These are phyloP conservation scores for Lentinula detonsa DNA, from an alignment of 768 basidiomycete species.

Conservation along the genomic window DNA sequence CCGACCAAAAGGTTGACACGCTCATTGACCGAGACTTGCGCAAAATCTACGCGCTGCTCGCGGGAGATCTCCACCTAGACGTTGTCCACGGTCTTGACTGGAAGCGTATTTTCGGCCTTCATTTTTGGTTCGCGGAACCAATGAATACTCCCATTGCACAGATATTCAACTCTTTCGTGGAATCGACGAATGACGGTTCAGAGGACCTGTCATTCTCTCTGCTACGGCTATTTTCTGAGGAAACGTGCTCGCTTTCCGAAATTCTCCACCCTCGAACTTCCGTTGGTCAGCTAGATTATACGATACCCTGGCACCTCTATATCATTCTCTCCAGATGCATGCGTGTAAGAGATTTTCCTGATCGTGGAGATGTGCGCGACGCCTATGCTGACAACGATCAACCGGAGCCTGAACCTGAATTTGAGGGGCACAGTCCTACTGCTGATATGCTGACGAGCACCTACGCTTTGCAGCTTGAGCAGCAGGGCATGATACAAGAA, in stretches of 20 bases:
- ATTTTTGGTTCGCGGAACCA: slow-evolving; percentile 81
- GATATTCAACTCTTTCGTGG: slow-evolving; percentile 59
- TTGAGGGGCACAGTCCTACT: slow-evolving; percentile 75
- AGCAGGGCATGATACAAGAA: slow-evolving; percentile 73
- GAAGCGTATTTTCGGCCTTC: slow-evolving; percentile 89
- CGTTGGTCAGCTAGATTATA: slow-evolving; percentile 71
- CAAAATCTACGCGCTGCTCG: slow-evolving; percentile 78
- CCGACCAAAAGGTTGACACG: slow-evolving; percentile 63
- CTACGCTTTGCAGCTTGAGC: slow-evolving; percentile 87
- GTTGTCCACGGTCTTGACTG: slow-evolving; percentile 80
- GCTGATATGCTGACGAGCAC: slow-evolving; percentile 79
- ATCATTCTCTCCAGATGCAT: slow-evolving; percentile 81
- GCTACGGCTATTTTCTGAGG: slow-evolving; percentile 72
- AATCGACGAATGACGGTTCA: slow-evolving; percentile 35
- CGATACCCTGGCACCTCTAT: slow-evolving; percentile 91
- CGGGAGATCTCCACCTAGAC: slow-evolving; percentile 60
- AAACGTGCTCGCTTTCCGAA: slow-evolving; percentile 61
- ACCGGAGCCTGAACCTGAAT: slow-evolving; percentile 24
- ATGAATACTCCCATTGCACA: slow-evolving; percentile 67
- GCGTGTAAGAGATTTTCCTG: slow-evolving; percentile 81
- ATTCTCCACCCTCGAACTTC: slow-evolving; percentile 62
- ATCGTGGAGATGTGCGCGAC: slow-evolving; percentile 49
- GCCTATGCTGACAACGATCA: slow-evolving; percentile 24
- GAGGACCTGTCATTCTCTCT: slow-evolving; percentile 78
- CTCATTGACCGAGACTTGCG: slow-evolving; percentile 64